Conservation (phyloP, 768 basidiomycete genomes). For the Clavulina sp. region DNA sequence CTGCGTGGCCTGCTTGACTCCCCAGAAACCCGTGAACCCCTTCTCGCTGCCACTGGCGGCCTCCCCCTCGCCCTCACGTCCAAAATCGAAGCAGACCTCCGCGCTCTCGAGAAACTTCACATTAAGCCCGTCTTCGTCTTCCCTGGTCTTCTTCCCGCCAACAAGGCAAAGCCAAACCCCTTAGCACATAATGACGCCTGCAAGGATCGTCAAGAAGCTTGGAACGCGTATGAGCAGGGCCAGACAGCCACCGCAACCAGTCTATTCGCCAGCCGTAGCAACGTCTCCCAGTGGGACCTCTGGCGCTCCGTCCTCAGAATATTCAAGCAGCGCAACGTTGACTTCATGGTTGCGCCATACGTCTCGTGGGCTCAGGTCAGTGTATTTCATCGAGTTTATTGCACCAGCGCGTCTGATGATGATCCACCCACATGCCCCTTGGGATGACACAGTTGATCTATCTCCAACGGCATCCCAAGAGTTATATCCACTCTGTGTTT, state of each 20-base stretch:
- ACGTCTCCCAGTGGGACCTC: slow-evolving; percentile 71
- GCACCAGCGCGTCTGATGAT: not conserved
- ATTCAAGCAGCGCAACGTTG: slow-evolving; percentile 86
- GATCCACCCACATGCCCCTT: not conserved
- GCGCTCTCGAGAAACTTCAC: slow-evolving; percentile 70
- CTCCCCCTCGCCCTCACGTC: slow-evolving; percentile 74
- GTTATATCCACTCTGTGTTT: slow-evolving; percentile 88
- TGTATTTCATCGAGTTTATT: slow-evolving; percentile 10
- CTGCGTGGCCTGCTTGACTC: slow-evolving; percentile 59
- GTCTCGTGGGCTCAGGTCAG: slow-evolving; percentile 88
- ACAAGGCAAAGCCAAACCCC: slow-evolving; percentile 46
- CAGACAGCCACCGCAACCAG: slow-evolving; percentile 78
- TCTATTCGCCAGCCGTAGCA: slow-evolving; percentile 59
- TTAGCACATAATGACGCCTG: slow-evolving; percentile 40
- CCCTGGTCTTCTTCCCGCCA: slow-evolving; percentile 67
- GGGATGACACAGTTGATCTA: slow-evolving; percentile 57
- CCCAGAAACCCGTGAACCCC: slow-evolving; percentile 67
- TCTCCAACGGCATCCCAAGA: slow-evolving; percentile 80
- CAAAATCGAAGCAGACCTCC: slow-evolving; percentile 83
- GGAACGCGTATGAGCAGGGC: slow-evolving; percentile 85
- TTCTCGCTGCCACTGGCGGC: slow-evolving; percentile 89
- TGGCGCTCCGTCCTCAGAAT: slow-evolving; percentile 84
- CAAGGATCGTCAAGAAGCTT: slow-evolving; percentile 66
- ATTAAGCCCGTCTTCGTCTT: slow-evolving; percentile 99
- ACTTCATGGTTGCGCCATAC: slow-evolving; percentile 93